Base-by-base conservation (phyloP, 2,329 filamentous ascomycete genomes). In the Chaetomiaceae sp. region DNA sequence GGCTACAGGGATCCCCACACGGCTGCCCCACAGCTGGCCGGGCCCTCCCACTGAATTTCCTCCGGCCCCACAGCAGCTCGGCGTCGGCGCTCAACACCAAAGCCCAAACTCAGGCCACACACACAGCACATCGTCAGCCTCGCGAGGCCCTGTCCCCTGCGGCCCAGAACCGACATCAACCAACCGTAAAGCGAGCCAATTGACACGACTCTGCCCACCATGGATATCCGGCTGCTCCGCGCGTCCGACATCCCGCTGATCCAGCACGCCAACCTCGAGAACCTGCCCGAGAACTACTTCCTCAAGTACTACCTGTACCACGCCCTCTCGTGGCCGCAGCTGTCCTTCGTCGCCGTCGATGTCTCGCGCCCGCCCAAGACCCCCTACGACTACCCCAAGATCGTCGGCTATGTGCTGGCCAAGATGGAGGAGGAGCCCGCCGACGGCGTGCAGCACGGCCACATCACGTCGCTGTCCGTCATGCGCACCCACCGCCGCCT, bases 231-330 rank as follows among this genome's bases (percentile, higher is more conserved):
- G 61, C 78, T 94, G 60, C 84, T 99, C 63, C 86, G 83, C 62
- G 79, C 89, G 60, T 87, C 84, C 59, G 89, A 95, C 74, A 88
- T 95, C 61, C 89, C 89, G 62, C 85, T 94, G 68, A 91, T 99
- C 69, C 94, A 99, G 76, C 91, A 95, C 72, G 92, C 92, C 69
- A 97, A 99, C 78, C 91, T 99, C 70, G 95, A 95, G 71, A 99
- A 99, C 77, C 82, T 99, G 50, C 94, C 94, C 61, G 94, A 99
- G 74, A 99, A 99, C 80, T 99, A 99, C 82, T 97, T 97, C 72
- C 89, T 96, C 75, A 99, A 99, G 81, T 99, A 99, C 81, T 99
- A 99, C 78, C 85, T 99, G 67, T 99, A 99, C 82, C 94, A 99
- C 74, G 91, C 92, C 15, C 84, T 97, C 62, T 95, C 91, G 64